Percentiles rank a stretch among this genome's conserved stretches.
Conservation (phyloP, 495 filamentous ascomycete genomes). For the Extremus antarcticus region DNA sequence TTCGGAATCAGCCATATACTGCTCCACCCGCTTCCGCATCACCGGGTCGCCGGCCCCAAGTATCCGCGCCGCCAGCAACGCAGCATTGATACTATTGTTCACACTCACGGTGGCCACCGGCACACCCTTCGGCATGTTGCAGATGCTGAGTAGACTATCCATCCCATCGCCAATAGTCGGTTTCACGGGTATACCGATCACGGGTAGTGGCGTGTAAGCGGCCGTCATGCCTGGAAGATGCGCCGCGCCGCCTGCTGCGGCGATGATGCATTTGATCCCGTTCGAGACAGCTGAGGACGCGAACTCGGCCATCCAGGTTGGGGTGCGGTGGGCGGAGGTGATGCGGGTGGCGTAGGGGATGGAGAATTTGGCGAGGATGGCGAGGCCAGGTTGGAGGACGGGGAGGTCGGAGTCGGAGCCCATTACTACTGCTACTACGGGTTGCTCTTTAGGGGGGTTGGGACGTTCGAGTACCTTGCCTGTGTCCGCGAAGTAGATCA, state of each 20-base stretch:
- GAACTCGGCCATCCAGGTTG: slow-evolving; percentile 68
- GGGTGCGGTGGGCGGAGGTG: slow-evolving; percentile 90
- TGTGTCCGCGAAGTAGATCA: slow-evolving; percentile 28
- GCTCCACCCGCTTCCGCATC: slow-evolving; percentile 50
- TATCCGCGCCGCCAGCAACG: slow-evolving; percentile 76
- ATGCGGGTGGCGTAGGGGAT: slow-evolving; percentile 71
- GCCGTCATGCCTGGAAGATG: slow-evolving; percentile 90
- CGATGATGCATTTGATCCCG: slow-evolving; percentile 84
- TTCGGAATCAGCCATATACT: slow-evolving; percentile 54
- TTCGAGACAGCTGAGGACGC: slow-evolving; percentile 54
- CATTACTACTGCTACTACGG: slow-evolving; percentile 79
- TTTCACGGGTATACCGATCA: slow-evolving; percentile 87
- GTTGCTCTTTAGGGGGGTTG: neutral
- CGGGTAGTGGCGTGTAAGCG: slow-evolving; percentile 74
- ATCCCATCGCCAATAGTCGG: slow-evolving; percentile 76
- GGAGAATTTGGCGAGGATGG: slow-evolving; percentile 62
- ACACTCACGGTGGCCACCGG: slow-evolving; percentile 86
- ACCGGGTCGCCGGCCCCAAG: slow-evolving; percentile 55
- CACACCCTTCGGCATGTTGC: slow-evolving; percentile 74
- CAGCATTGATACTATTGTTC: slow-evolving; percentile 89
- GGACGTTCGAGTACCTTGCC: neutral
- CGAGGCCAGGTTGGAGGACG: slow-evolving; percentile 62
- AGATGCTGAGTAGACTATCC: slow-evolving; percentile 80
- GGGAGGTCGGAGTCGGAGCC: slow-evolving; percentile 90
- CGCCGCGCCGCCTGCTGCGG: slow-evolving; percentile 85